phyloP scores from a whole-genome alignment of 768 basidiomycete species.

The Daedaleopsis sinensis region DNA sequence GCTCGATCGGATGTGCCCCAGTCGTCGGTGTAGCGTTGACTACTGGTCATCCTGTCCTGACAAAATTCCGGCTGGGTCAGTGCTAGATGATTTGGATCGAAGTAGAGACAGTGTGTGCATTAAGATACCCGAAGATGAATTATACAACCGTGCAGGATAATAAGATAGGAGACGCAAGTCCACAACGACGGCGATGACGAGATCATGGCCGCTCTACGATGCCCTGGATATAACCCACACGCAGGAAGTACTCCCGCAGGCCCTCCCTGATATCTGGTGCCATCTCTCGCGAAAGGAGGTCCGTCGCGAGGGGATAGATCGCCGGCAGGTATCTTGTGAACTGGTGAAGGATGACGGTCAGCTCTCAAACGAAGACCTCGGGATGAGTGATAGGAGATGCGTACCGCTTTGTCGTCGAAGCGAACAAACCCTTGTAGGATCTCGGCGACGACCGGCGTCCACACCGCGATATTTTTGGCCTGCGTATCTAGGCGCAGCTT shows the following conservation, averaged over 20 bases:
- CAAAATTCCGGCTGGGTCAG: too few species aligned
- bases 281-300: conserved; percentile 81
- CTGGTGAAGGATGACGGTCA: conserved; percentile 46
- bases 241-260: conserved; percentile 76
- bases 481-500: conserved; percentile 89
- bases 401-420: conserved; percentile 89
- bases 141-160: conserved; percentile 28
- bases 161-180: conserved; percentile 19
- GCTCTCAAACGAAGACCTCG: conserved; percentile 4
- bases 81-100: not conserved
- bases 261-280: conserved; percentile 81
- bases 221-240: conserved; percentile 58
- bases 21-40: too few species aligned
- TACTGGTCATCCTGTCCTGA: too few species aligned
- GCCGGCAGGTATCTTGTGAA: conserved; percentile 87
- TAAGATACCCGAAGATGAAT: conserved; percentile 28
- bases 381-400: conserved; percentile 33
- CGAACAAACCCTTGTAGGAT: conserved; percentile 87
- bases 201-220: conserved; percentile 31
- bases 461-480: conserved; percentile 92
- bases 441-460: conserved; percentile 99
- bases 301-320: conserved; percentile 88
- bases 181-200: not conserved
- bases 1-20: too few species aligned
- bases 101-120: conserved; percentile 7